Percentiles rank a stretch among this genome's conserved stretches.
phyloP scores from a whole-genome alignment of 345 rosid genomes.

The Clarkia xantiana region DNA sequence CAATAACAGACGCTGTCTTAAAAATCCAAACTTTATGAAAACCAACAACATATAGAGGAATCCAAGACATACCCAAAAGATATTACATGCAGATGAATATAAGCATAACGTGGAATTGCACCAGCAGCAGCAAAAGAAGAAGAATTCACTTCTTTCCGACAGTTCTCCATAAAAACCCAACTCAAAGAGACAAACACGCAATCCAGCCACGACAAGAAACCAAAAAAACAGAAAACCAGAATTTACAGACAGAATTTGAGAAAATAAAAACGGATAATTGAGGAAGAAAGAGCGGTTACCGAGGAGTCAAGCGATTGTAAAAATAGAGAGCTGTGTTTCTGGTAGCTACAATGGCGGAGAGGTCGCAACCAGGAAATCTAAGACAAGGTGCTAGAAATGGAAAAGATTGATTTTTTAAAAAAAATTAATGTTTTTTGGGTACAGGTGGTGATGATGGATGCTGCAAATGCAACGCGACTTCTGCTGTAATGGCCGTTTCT shows the following conservation, averaged over 20 bases:
- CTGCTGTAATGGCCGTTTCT: no score
- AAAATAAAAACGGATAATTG: neutral
- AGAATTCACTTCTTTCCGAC: conserved; percentile 5
- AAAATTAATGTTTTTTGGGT: no score
- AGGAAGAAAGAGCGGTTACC: neutral
- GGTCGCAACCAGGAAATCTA: neutral
- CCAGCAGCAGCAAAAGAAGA: no score
- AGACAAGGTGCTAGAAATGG: no score
- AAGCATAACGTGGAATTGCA: conserved; percentile 15
- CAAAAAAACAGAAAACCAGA: neutral
- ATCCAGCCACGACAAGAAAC: neutral
- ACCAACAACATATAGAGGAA: neutral
- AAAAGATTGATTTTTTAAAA: no score
- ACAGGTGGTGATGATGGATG: no score
- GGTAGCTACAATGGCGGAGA: conserved; percentile 1
- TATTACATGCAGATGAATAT: conserved; percentile 14
- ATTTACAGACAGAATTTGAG: neutral
- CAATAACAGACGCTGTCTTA: neutral
- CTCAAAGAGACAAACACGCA: neutral
- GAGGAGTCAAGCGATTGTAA: neutral
- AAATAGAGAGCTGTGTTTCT: neutral
- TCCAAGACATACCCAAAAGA: conserved; percentile 18
- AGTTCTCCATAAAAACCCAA: neutral
- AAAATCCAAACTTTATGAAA: conserved; percentile 1
- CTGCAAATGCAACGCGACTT: no score